phyloP scores from a whole-genome alignment of 2,329 filamentous ascomycete genomes.

The Tetracladium maxilliforme region DNA sequence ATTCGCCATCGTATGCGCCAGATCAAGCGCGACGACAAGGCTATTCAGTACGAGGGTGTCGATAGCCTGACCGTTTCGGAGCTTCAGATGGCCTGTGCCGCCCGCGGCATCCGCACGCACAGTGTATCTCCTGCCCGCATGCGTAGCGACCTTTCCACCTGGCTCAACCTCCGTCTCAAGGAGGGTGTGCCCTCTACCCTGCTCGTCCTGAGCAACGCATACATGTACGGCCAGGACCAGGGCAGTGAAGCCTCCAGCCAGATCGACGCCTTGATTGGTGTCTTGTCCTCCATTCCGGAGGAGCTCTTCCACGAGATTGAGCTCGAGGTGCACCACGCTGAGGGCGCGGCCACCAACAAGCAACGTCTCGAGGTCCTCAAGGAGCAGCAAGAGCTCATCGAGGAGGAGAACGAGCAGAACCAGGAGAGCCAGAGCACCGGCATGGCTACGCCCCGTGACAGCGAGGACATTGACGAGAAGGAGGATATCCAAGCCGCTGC shows the following conservation, averaged over 20 bases:
- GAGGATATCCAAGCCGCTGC: slow-evolving; percentile 52
- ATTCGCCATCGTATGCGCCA: slow-evolving; percentile 96
- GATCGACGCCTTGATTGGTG: slow-evolving; percentile 83
- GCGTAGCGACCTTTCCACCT: slow-evolving; percentile 80
- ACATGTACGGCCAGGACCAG: slow-evolving; percentile 83
- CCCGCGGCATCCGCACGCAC: slow-evolving; percentile 82
- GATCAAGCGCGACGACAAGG: slow-evolving; percentile 94
- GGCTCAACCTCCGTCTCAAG: slow-evolving; percentile 85
- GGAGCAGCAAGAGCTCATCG: slow-evolving; percentile 95
- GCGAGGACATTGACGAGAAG: slow-evolving; percentile 89
- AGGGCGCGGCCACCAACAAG: slow-evolving; percentile 96
- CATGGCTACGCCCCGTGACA: slow-evolving; percentile 64
- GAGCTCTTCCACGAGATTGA: slow-evolving; percentile 99
- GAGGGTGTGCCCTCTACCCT: slow-evolving; percentile 94
- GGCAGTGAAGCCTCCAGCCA: slow-evolving; percentile 74
- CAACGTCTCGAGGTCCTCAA: slow-evolving; percentile 95
- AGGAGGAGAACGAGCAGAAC: slow-evolving; percentile 91
- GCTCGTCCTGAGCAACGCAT: slow-evolving; percentile 90
- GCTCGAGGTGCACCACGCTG: slow-evolving; percentile 90
- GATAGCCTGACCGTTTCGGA: slow-evolving; percentile 87
- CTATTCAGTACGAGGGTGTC: slow-evolving; percentile 87
- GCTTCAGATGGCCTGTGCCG: slow-evolving; percentile 81
- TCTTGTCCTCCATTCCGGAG: slow-evolving; percentile 88
- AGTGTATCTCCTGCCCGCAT: slow-evolving; percentile 80
- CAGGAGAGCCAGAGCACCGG: slow-evolving; percentile 65